phyloP scores from a whole-genome alignment of 1,284 basidiomycete genomes.

The Marasmius oreades region DNA sequence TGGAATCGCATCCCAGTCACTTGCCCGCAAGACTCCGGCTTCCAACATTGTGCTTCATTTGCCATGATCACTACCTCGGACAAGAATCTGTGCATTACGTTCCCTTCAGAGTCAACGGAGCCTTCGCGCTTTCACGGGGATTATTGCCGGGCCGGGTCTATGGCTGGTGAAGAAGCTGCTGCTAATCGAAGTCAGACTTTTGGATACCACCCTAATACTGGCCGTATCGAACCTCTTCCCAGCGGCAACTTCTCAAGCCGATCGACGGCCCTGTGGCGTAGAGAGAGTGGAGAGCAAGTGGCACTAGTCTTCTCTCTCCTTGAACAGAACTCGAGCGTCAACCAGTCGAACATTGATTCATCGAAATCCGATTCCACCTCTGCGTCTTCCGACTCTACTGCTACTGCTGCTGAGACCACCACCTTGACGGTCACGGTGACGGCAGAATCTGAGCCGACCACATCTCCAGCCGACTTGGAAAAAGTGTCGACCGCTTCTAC shows the following conservation, averaged over 20 bases:
- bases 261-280: neutral
- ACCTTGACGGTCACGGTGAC: conserved; percentile 15
- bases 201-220: neutral
- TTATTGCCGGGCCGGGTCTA: neutral
- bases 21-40: neutral
- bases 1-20: neutral
- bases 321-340: neutral
- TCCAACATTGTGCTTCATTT: neutral
- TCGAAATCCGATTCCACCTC: neutral
- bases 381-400: neutral
- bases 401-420: conserved; percentile 16
- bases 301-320: neutral
- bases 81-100: neutral
- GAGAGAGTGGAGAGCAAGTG: neutral
- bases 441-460: neutral
- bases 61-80: neutral
- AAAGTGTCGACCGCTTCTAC: neutral
- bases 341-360: neutral
- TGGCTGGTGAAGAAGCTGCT: neutral
- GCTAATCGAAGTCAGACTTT: neutral
- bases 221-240: neutral
- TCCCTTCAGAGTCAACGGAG: neutral
- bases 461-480: neutral
- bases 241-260: neutral
- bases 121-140: neutral